Percentiles rank a stretch among this genome's conserved stretches.
phyloP scores from a whole-genome alignment of 257 asterid species.

The Solanum clarkiae region DNA sequence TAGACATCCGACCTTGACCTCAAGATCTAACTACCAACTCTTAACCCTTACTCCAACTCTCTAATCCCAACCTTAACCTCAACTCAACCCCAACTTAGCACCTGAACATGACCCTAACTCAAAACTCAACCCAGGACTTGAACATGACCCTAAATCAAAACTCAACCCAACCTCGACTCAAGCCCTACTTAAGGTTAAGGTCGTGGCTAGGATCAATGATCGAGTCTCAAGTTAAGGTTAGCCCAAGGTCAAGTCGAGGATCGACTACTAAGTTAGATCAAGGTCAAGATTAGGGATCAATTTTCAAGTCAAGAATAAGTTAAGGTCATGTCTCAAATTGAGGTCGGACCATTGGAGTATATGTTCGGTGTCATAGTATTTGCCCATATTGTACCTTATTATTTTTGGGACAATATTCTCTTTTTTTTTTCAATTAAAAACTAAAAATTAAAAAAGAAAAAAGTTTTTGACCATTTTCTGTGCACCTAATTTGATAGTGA shows the following conservation, averaged over 20 bases:
- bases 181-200: background rate
- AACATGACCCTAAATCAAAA: background rate
- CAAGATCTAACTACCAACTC: background rate
- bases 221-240: background rate
- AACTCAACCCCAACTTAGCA: too few species aligned
- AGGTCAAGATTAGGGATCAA: background rate
- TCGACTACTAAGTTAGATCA: background rate
- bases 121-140: background rate
- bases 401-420: background rate
- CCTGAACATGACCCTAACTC: background rate
- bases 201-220: background rate
- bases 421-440: background rate
- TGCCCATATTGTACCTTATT: too few species aligned
- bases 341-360: background rate
- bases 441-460: background rate
- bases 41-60: too few species aligned
- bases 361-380: background rate
- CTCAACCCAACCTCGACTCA: background rate
- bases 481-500: constrained; percentile 44
- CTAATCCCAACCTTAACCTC: too few species aligned
- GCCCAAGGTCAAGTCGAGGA: background rate
- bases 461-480: background rate
- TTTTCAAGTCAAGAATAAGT: background rate
- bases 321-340: background rate
- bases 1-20: background rate